A percentile compares a stretch with the other conserved stretches of the same genome.
phyloP scores from a whole-genome alignment of 768 basidiomycete species.

The Boletus eberwhitei region DNA sequence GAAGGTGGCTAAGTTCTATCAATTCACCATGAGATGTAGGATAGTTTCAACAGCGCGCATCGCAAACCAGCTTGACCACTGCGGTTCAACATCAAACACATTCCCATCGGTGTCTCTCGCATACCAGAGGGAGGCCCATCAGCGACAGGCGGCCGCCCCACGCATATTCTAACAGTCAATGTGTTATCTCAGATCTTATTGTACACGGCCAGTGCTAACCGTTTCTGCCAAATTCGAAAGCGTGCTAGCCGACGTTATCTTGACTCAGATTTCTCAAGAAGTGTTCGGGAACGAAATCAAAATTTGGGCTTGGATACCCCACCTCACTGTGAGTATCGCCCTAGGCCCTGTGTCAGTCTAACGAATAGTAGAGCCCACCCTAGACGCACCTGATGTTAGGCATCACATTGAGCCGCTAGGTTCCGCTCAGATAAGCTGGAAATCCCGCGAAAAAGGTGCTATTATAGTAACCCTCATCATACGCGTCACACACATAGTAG shows the following conservation, averaged over 20 bases:
- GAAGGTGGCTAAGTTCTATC: constrained; percentile 14
- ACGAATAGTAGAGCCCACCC: background rate
- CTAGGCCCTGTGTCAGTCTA: background rate
- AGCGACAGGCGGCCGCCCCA: constrained; percentile 23
- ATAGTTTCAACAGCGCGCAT: constrained; percentile 1
- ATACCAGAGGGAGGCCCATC: constrained; percentile 27
- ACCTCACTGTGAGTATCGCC: too few relatives aligned
- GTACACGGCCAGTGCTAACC: constrained; percentile 3
- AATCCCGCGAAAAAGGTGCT: background rate
- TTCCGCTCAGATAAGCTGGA: background rate
- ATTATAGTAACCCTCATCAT: constrained; percentile 28
- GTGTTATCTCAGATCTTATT: background rate
- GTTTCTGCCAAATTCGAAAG: constrained; percentile 30
- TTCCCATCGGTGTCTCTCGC: constrained; percentile 23
- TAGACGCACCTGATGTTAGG: constrained; percentile 28
- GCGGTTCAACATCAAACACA: constrained; percentile 18
- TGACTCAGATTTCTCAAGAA: constrained; percentile 26
- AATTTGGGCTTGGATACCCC: too few relatives aligned
- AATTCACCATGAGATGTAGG: background rate
- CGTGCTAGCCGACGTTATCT: constrained; percentile 18
- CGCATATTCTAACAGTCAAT: constrained; percentile 17
- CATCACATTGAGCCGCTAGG: constrained; percentile 21
- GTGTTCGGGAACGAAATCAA: too few relatives aligned
- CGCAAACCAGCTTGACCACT: constrained; percentile 17
- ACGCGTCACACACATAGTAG: too few relatives aligned